Conservation (phyloP, 163 green algal species). For the Chloroidium sp. region DNA sequence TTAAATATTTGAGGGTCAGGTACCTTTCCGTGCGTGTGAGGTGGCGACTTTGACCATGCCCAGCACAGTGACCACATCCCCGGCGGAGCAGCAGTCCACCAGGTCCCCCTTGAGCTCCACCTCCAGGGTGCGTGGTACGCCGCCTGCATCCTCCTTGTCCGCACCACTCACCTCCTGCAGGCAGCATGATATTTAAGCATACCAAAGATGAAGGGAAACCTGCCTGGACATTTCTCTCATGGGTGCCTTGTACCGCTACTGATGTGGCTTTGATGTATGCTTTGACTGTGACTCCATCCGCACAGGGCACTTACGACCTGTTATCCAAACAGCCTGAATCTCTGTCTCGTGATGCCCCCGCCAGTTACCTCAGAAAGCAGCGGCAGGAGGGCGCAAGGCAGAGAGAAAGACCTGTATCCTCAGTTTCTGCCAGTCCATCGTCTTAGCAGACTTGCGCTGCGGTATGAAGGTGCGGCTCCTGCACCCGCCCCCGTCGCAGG, state of each 20-base stretch:
- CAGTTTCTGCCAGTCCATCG: conserved; percentile 79
- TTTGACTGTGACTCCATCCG: too few species aligned
- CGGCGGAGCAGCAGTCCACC: conserved; percentile 61
- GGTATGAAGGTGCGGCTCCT: conserved; percentile 58
- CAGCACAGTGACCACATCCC: conserved; percentile 74
- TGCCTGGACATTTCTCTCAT: too few species aligned
- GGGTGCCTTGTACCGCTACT: too few species aligned
- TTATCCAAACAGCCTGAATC: too few species aligned
- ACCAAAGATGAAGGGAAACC: background rate
- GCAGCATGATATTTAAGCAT: background rate
- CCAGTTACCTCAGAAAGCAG: too few species aligned
- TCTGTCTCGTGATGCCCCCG: too few species aligned
- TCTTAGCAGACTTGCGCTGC: conserved; percentile 19
- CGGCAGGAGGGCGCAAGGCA: too few species aligned
- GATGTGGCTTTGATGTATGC: too few species aligned
- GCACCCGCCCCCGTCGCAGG: conserved; percentile 56
- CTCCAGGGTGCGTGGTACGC: conserved; percentile 54
- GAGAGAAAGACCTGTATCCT: conserved; percentile 44
- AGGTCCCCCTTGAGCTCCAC: conserved; percentile 79
- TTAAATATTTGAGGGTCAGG: background rate
- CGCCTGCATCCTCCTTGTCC: conserved; percentile 26
- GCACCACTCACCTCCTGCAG: conserved; percentile 27
- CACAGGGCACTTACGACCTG: too few species aligned
- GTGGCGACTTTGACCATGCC: conserved; percentile 73
- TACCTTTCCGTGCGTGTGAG: conserved; percentile 16